phyloP scores from a whole-genome alignment of 768 basidiomycete species.

The Xerocomellus intermedius region DNA sequence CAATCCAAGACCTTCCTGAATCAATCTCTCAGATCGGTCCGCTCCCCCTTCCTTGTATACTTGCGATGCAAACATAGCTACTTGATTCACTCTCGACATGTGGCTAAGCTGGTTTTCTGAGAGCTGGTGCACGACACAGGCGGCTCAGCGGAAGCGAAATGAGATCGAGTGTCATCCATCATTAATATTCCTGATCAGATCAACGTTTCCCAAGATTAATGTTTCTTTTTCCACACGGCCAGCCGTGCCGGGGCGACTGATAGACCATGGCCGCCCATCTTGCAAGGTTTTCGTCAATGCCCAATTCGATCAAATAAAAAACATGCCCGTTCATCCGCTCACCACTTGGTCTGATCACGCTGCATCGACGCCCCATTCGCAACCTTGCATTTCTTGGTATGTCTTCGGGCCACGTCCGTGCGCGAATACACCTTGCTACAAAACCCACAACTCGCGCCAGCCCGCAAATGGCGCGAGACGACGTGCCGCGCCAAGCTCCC shows the following conservation, averaged over 20 bases:
- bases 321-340: neutral
- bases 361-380: conserved; percentile 11
- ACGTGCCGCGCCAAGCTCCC: conserved; percentile 26
- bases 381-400: conserved; percentile 26
- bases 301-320: neutral
- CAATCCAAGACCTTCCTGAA: conserved; percentile 11
- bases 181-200: too few relatives aligned
- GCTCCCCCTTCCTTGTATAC: neutral
- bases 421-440: conserved; percentile 29
- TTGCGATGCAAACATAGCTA: too few relatives aligned
- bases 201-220: neutral
- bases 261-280: neutral
- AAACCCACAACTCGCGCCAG: conserved; percentile 19
- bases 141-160: too few relatives aligned
- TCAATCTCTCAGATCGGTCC: neutral
- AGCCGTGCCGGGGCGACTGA: neutral
- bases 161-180: too few relatives aligned
- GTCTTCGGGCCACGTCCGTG: conserved; percentile 25
- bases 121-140: too few relatives aligned
- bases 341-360: conserved; percentile 1
- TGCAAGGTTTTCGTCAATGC: neutral
- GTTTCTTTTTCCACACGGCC: neutral
- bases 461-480: conserved; percentile 21
- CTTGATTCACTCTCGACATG: too few relatives aligned
- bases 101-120: too few relatives aligned